Evolutionary conservation across 352 stramenopile genomes (phyloP).

Genomic region (Plasmopara viticola): DNA sequence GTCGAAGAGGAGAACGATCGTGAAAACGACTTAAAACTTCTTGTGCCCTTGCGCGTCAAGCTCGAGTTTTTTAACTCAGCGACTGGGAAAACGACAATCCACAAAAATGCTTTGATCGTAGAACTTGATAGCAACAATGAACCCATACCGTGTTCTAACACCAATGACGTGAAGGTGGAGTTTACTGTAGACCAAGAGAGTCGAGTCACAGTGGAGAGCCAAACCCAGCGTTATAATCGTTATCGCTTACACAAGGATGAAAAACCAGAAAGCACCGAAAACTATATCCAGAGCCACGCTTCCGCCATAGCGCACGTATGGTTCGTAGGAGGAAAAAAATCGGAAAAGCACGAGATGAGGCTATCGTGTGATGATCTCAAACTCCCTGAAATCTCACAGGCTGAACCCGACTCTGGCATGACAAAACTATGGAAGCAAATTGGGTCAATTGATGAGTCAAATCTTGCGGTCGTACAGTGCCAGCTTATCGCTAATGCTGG

Average conservation of each 20-base stretch:
- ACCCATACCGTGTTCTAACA: neutral
- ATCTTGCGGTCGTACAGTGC: slow-evolving; percentile 64
- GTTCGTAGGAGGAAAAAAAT: slow-evolving; percentile 17
- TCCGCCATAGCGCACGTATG: slow-evolving; percentile 30
- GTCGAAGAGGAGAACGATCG: slow-evolving; percentile 5
- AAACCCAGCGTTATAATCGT: slow-evolving; percentile 49
- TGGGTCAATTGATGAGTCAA: slow-evolving; percentile 56
- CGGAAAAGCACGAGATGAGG: slow-evolving; percentile 14
- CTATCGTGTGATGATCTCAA: slow-evolving; percentile 38
- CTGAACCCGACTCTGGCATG: slow-evolving; percentile 1
- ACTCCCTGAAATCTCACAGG: slow-evolving; percentile 23
- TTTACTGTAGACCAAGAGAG: slow-evolving; percentile 39
- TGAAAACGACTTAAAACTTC: slow-evolving; percentile 5
- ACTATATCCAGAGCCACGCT: slow-evolving; percentile 30
- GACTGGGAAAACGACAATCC: neutral
- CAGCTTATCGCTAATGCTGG: slow-evolving; percentile 33
- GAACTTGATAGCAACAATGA: slow-evolving; percentile 44
- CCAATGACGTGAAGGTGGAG: slow-evolving; percentile 24
- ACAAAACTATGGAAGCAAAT: slow-evolving; percentile 69
- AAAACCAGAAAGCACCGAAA: neutral
- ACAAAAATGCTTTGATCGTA: slow-evolving; percentile 53
- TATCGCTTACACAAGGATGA: slow-evolving; percentile 32
- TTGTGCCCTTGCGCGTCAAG: slow-evolving; percentile 27
- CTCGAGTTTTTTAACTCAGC: slow-evolving; percentile 40
- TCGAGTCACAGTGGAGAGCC: slow-evolving; percentile 50